Conservation (phyloP, 768 basidiomycete genomes). For the Cystobasidium ongulense region DNA sequence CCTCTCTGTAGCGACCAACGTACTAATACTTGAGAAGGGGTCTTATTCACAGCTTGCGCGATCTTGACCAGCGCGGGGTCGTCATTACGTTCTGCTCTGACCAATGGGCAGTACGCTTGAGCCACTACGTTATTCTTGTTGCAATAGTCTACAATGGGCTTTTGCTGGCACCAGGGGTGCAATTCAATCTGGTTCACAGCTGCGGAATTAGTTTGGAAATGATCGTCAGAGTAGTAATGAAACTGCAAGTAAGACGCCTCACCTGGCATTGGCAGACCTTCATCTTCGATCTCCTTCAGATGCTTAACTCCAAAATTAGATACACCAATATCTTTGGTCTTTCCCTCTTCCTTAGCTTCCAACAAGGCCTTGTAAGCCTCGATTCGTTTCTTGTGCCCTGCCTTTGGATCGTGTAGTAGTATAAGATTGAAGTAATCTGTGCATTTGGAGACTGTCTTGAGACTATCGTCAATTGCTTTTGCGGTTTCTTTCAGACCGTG, state of each 20-base stretch:
- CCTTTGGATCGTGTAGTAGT: constrained; percentile 46
- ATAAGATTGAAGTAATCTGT: constrained; percentile 41
- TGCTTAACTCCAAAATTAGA: constrained; percentile 68
- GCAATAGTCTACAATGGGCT: constrained; percentile 58
- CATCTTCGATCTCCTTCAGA: constrained; percentile 57
- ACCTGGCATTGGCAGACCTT: constrained; percentile 20
- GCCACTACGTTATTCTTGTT: constrained; percentile 45
- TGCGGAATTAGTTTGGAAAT: not conserved
- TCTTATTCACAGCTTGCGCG: constrained; percentile 39
- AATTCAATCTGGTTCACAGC: constrained; percentile 25
- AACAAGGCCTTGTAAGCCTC: constrained; percentile 47
- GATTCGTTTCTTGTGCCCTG: constrained; percentile 44
- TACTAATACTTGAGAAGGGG: constrained; percentile 48
- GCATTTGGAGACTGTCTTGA: not conserved
- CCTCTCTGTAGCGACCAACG: constrained; percentile 49
- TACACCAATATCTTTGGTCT: constrained; percentile 68
- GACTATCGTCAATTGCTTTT: not conserved
- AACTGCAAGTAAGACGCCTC: no score
- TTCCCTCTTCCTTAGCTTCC: constrained; percentile 66
- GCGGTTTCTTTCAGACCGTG: constrained; percentile 29
- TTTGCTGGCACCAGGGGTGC: constrained; percentile 62
- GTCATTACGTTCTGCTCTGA: constrained; percentile 48
- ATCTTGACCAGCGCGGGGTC: constrained; percentile 50
- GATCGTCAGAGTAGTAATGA: no score
- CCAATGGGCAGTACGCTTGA: constrained; percentile 65